Base-by-base conservation (phyloP, 805 yeast genomes). In the Torulaspora maleeae region DNA sequence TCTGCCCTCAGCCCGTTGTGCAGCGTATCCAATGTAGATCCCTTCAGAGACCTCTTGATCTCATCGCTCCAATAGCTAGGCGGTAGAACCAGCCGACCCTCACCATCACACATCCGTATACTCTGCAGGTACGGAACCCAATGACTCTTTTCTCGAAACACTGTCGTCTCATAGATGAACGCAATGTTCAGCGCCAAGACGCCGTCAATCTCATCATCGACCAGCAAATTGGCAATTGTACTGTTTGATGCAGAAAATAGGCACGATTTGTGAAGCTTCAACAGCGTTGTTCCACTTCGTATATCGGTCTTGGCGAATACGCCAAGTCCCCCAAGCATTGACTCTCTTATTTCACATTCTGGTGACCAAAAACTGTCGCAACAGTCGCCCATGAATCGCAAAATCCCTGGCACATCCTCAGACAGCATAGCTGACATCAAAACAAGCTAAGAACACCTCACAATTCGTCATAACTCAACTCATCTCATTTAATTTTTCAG, bases 111-210 rank as follows among this genome's bases (percentile, higher is more conserved):
- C 7, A 68, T 57, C 44, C 71, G 68, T 22, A 87, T 75, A 15
- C 83, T 71, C 22, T 70, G 63, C 36, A 90, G 68, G 60, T 83
- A 91, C 3, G 68, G 71, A 48, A 48, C 71, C 97, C 97, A 91
- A 4, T 95, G 96, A n/a, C 95, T 83, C 3, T 61, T 54, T n/a
- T 71, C 67, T 2, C 78, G 78, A 37, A 74, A 67, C 3, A 77
- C 67, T 3, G 57, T 54, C 44, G 72, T 63, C 60, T 91, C 98
- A 58, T 86, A 88, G 22, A 89, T 69, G 47, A 80, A 84, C 0
- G 90, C 78, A 6, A 86, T 52, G 5, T 83, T 78, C 41, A 90
- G 68, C 0, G 81, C 84, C 34, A 78, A 72, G 67, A 85, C 77
- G 0, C 95, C 93, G 30, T 72, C 75, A 4, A 84, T 64, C 1